Conservation (phyloP, 805 yeast species). For the Ogataea methanolica region DNA sequence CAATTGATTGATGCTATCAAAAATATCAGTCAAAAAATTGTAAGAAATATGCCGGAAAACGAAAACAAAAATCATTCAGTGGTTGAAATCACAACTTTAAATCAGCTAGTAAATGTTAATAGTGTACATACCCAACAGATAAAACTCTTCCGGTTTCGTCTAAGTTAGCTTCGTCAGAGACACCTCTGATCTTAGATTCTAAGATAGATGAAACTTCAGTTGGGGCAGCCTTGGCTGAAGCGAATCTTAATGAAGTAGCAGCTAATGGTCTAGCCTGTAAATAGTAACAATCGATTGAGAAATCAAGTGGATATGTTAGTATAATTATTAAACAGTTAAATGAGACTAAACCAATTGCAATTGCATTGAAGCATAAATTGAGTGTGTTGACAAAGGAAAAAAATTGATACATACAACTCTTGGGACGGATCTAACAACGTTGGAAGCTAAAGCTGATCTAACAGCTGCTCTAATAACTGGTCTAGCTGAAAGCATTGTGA, state of each 20-base stretch:
- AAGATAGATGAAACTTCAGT: constrained; percentile 98
- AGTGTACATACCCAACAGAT: constrained; percentile 79
- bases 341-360: not conserved
- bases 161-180: constrained; percentile 93
- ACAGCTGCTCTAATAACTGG: constrained; percentile 81
- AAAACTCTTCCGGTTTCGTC: constrained; percentile 99
- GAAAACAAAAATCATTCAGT: too few relatives aligned
- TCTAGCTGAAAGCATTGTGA: constrained; percentile 74
- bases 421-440: constrained; percentile 41
- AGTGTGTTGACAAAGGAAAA: too few relatives aligned
- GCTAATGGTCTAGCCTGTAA: constrained; percentile 67
- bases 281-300: not conserved
- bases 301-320: constrained; percentile 1
- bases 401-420: constrained; percentile 37
- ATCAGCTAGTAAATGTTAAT: constrained; percentile 1
- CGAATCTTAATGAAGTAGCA: constrained; percentile 71
- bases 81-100: not conserved
- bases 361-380: not conserved
- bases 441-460: constrained; percentile 64
- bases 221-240: constrained; percentile 97
- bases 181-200: constrained; percentile 99
- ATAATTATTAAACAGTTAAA: not conserved
- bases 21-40: too few relatives aligned
- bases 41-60: too few relatives aligned
- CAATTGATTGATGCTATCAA: not conserved